A percentile compares a stretch with the other conserved stretches of the same genome.
phyloP scores from a whole-genome alignment of 1,284 basidiomycete genomes.

The Retiboletus flavoniger region DNA sequence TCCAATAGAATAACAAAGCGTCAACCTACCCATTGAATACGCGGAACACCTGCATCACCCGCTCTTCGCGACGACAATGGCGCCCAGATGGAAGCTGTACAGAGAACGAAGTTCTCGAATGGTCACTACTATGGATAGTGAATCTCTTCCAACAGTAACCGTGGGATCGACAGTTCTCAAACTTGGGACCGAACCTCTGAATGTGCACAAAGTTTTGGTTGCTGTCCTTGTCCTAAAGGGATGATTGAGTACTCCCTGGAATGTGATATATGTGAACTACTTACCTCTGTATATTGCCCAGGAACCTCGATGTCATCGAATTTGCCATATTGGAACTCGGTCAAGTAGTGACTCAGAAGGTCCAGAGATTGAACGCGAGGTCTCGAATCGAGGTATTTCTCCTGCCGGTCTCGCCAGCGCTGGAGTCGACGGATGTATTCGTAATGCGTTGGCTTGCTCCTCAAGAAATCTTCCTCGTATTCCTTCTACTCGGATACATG shows the following conservation, averaged over 20 bases:
- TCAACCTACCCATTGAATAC: slow-evolving; percentile 82
- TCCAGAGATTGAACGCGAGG: slow-evolving; percentile 89
- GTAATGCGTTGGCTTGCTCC: slow-evolving; percentile 75
- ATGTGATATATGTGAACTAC: slow-evolving; percentile 12
- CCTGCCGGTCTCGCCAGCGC: slow-evolving; percentile 92
- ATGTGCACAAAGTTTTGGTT: slow-evolving; percentile 93
- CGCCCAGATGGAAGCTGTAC: slow-evolving; percentile 89
- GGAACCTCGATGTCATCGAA: slow-evolving; percentile 99
- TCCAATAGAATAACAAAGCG: not conserved
- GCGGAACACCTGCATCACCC: slow-evolving; percentile 88
- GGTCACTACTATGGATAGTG: slow-evolving; percentile 91
- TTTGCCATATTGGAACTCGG: slow-evolving; percentile 97
- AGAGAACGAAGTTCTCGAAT: slow-evolving; percentile 84
- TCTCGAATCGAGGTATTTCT: slow-evolving; percentile 79
- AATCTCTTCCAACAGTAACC: slow-evolving; percentile 91
- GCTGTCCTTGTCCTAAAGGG: slow-evolving; percentile 83
- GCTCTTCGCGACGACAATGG: slow-evolving; percentile 90
- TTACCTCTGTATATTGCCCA: slow-evolving; percentile 94
- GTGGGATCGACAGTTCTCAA: slow-evolving; percentile 84
- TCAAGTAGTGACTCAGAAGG: slow-evolving; percentile 88
- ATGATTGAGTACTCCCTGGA: slow-evolving; percentile 3
- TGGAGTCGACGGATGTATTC: slow-evolving; percentile 92
- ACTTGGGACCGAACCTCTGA: slow-evolving; percentile 86
- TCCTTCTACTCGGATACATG: slow-evolving; percentile 55
- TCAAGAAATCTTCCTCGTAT: slow-evolving; percentile 92